These are phyloP conservation scores for Somion occarium DNA, from an alignment of 1,284 basidiomycete genomes.

Conservation along the genomic window DNA sequence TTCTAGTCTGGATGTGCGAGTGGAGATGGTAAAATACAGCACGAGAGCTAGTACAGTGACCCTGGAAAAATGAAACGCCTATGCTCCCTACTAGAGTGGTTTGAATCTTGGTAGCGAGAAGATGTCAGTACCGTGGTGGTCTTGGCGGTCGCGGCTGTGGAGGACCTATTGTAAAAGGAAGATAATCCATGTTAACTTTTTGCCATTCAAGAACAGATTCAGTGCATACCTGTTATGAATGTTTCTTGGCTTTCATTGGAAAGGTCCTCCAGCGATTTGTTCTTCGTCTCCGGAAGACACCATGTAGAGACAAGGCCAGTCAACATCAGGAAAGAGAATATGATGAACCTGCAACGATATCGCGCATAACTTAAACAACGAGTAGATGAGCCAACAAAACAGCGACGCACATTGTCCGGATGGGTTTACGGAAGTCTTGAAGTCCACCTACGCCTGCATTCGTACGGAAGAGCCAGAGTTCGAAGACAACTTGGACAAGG, in stretches of 20 bases:
- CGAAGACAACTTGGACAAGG: constrained; percentile 60
- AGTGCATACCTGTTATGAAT: constrained; percentile 39
- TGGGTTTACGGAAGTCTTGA: neutral
- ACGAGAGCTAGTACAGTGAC: no score
- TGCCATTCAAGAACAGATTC: no score
- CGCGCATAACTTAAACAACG: neutral
- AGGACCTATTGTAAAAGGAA: no score
- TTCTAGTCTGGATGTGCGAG: no score
- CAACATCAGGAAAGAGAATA: constrained; percentile 57
- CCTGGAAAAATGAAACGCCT: no score
- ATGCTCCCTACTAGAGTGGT: no score
- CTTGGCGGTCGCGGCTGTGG: no score
- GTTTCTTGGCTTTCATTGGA: constrained; percentile 46
- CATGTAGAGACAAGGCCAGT: constrained; percentile 58
- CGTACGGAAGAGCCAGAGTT: constrained; percentile 46
- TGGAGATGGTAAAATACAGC: no score
- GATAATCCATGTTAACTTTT: no score
- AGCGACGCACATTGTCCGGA: constrained; percentile 23
- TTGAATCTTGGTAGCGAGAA: no score
- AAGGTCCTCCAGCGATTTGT: constrained; percentile 50
- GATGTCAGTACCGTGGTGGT: no score
- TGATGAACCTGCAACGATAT: constrained; percentile 32
- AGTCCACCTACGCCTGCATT: constrained; percentile 32
- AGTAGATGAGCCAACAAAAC: neutral
- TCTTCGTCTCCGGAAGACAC: constrained; percentile 59